Percentiles rank a stretch among this genome's conserved stretches.
Evolutionary conservation across 495 filamentous ascomycete species (phyloP).

Genomic region (Staphylotrichum longicolle): DNA sequence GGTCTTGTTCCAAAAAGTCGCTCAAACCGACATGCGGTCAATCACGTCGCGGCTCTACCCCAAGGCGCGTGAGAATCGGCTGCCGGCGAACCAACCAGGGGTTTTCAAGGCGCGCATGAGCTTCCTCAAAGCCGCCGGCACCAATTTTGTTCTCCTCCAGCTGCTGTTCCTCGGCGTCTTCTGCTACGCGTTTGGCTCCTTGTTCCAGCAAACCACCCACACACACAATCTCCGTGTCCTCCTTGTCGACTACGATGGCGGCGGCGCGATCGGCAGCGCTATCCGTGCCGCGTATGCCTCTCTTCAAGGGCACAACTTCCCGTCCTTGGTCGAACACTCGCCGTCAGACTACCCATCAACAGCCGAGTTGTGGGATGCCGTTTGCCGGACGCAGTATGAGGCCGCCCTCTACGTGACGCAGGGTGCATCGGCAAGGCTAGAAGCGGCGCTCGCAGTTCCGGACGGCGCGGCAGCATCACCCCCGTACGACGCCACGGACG

Average conservation of each 20-base stretch:
- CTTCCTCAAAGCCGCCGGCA: constrained; percentile 17
- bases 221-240: constrained; percentile 46
- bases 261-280: constrained; percentile 41
- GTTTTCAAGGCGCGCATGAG: background rate
- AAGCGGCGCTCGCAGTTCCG: constrained; percentile 33
- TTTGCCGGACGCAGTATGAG: constrained; percentile 50
- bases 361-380: constrained; percentile 28
- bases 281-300: constrained; percentile 43
- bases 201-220: constrained; percentile 42
- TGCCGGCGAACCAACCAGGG: constrained; percentile 5
- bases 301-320: constrained; percentile 40
- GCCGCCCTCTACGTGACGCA: constrained; percentile 42
- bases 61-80: constrained; percentile 7
- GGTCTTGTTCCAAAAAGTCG: no score
- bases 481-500: constrained; percentile 41
- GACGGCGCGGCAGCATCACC: constrained; percentile 22
- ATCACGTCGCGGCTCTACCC: constrained; percentile 12
- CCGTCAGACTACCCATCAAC: constrained; percentile 31
- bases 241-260: constrained; percentile 54
- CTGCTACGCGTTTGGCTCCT: constrained; percentile 47
- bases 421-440: constrained; percentile 40
- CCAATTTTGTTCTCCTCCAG: constrained; percentile 35
- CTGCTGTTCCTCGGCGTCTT: constrained; percentile 48
- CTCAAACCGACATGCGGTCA: background rate
- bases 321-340: constrained; percentile 39